Conservation (phyloP, 1,139 yeast genomes). For the Candida tetrigidarum region DNA sequence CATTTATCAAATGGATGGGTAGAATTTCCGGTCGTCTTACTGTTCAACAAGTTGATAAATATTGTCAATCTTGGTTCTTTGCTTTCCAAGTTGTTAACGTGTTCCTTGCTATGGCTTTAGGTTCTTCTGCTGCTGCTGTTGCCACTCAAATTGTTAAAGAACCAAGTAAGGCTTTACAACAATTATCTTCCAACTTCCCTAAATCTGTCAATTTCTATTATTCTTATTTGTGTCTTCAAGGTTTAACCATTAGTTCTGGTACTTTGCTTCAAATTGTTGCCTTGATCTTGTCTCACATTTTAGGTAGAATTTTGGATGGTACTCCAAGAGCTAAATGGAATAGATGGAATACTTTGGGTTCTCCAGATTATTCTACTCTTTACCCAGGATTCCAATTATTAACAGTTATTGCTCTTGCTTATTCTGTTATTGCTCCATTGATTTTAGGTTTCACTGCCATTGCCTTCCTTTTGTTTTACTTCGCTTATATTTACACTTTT, state of each 20-base stretch:
- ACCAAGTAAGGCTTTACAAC: constrained; percentile 58
- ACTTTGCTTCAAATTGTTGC: constrained; percentile 45
- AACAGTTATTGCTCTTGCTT: constrained; percentile 42
- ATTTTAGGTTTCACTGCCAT: constrained; percentile 51
- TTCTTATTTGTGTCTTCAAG: constrained; percentile 51
- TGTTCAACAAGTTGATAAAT: constrained; percentile 70
- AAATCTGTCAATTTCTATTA: constrained; percentile 74
- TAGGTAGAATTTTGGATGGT: constrained; percentile 49
- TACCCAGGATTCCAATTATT: constrained; percentile 47
- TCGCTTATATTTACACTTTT: constrained; percentile 62
- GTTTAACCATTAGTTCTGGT: constrained; percentile 44
- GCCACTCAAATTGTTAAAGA: constrained; percentile 59
- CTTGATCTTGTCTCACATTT: constrained; percentile 48
- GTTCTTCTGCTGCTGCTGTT: constrained; percentile 79
- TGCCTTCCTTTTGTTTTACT: constrained; percentile 52
- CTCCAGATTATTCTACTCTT: constrained; percentile 44
- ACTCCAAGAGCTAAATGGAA: constrained; percentile 55
- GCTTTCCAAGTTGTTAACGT: constrained; percentile 90
- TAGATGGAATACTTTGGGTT: constrained; percentile 45
- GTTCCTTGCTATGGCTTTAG: constrained; percentile 77
- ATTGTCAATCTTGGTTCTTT: constrained; percentile 84
- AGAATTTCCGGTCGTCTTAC: constrained; percentile 73
- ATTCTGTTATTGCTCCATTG: constrained; percentile 48
- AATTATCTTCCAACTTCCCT: constrained; percentile 65
- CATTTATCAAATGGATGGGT: constrained; percentile 68